Evolutionary conservation across 805 yeast genomes (phyloP), one percentile per base, ranked within the genome.

Genomic region (Metschnikowia chrysomelidarum): DNA sequence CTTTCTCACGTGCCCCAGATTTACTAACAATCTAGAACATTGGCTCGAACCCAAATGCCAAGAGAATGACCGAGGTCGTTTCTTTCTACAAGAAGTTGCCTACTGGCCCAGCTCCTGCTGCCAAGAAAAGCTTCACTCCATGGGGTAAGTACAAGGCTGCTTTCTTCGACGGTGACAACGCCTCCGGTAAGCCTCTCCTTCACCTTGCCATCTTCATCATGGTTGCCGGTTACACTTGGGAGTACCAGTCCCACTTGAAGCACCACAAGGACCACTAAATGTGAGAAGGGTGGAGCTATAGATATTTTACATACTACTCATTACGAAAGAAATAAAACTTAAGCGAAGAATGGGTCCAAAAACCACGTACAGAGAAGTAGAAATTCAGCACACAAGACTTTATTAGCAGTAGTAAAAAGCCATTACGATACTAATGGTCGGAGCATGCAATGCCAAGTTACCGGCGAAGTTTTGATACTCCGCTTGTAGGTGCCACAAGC

Each of bases 11-110:
- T n/a, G n/a, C n/a, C n/a, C 6, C 18, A 17, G 20, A 25, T 14
- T 25, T 53, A 55, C 60, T 53, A 53, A 65, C 71, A 31, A 18
- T 8, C 9, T 62, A 81, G 83, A 89, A 87, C 83, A 74, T 93
- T 51, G 95, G 96, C 42, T 77, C 95, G 44, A 87, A 88, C 71
- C 96, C 97, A 58, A 84, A 91, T 56, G 98, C 98, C 54, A 87
- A 87, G 78, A 87, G 95, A 73, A 87, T 93, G 82, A 82, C 87
- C 51, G 85, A 86, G 64, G 95, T 91, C 56, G 97, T 91, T 56
- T 75, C 86, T 48, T 89, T 93, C 79, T 91, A 91, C 84, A 86
- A 91, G 73, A 81, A 87, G 53, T 79, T 91, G 56, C 98, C 98
- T 61, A 89, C 87, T 63, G 98, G 98, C 36, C 71, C 82, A 41